Percentiles rank a stretch among this genome's conserved stretches.
These are phyloP conservation scores for Waitea zeae DNA, from an alignment of 1,284 basidiomycete genomes.

Conservation along the genomic window DNA sequence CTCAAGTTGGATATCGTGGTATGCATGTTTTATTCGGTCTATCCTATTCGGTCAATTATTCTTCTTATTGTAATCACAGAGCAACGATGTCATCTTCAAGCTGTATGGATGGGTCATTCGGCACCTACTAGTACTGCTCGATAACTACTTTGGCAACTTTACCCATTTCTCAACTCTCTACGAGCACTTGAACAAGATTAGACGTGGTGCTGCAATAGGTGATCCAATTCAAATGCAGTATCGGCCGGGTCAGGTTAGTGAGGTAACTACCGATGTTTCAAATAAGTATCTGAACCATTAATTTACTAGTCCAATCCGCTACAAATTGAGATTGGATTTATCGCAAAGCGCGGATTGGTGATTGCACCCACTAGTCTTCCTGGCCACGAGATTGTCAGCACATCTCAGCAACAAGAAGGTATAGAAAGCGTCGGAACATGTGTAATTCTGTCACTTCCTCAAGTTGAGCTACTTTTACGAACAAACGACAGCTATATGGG, in stretches of 20 bases:
- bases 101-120: constrained; percentile 76
- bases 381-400: constrained; percentile 9
- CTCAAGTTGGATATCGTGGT: constrained; percentile 57
- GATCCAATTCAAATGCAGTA: constrained; percentile 73
- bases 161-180: constrained; percentile 78
- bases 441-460: constrained; percentile 40
- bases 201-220: constrained; percentile 40
- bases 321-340: constrained; percentile 51
- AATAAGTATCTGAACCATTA: constrained; percentile 1
- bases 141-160: constrained; percentile 86
- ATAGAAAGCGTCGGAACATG: constrained; percentile 30
- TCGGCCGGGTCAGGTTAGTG: constrained; percentile 49
- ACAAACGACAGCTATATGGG: constrained; percentile 82
- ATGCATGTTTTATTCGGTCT: constrained; percentile 10
- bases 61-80: constrained; percentile 21
- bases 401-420: constrained; percentile 6
- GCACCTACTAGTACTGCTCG: constrained; percentile 71
- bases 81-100: constrained; percentile 43
- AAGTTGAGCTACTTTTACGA: constrained; percentile 60
- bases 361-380: constrained; percentile 48
- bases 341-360: constrained; percentile 34
- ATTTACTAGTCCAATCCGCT: constrained; percentile 56
- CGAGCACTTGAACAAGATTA: constrained; percentile 65
- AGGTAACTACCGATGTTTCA: not conserved
- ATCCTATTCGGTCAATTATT: constrained; percentile 1